Base-by-base conservation (phyloP, 148 eudicot genomes). In the Dysphania ambrosioides region DNA sequence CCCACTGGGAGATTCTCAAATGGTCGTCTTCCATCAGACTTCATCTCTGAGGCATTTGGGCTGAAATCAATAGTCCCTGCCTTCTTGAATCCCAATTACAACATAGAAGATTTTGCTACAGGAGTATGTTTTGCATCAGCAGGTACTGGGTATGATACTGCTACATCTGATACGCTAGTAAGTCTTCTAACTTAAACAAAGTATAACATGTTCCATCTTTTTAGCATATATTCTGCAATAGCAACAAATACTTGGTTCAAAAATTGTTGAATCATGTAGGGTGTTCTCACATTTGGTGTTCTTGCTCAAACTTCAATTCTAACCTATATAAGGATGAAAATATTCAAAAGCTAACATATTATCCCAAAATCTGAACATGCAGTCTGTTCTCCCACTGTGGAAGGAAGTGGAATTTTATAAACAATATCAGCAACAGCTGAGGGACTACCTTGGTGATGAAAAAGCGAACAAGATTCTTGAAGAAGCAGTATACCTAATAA, bases 81-180 rank as follows among this genome's bases (percentile, higher is more conserved):
- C 8, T 89, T 77, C 74, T 66, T 87, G 51, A 83, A 87, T 66
- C 87, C 88, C 0, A 51, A 66, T 44, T 85, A 80, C 51, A 83
- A 47, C 36, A 87, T 87, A 27, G 26, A 64, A 0, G 85, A 89
- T 69, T 84, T 85, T 77, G 85, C 84, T 40, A 77, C 82, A 7
- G 89, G 89, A 27, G 91, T 88, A 70, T 79, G 91, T 68, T 88
- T 88, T 79, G 91, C 91, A 59, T 88, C 91, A 18, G 91, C 89
- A 0, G 91, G 91, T 15, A 82, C 89, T 36, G 91, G 91, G 8
- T 84, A 82, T 66, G 89, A 86, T 47, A 84, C 82, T 71, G 76
- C 72, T 62, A 88, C 89, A 19, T 82, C 91, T 67, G 60, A 64
- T 73, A 77, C 74, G 8, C 75, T 86, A 42, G 91, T 86, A 86